Base-by-base conservation (phyloP, 164 flowering plant genomes). In the Warburgia ugandensis region DNA sequence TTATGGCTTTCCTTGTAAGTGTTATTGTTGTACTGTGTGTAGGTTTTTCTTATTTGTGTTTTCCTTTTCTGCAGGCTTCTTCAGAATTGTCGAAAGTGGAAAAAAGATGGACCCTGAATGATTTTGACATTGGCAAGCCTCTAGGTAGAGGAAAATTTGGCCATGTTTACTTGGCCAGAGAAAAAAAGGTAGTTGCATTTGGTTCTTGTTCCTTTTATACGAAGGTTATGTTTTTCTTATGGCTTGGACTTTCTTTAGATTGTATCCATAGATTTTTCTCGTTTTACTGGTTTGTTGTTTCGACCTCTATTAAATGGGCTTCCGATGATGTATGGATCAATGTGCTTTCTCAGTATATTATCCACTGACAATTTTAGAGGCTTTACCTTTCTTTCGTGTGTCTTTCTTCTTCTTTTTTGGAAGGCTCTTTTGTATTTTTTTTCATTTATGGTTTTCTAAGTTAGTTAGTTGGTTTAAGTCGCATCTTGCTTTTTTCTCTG, bases 111-210 rank as follows among this genome's bases (percentile, higher is more conserved):
- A 84, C 80, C 0, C 74, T 92, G 13, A 79, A 63, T 45, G 98
- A 92, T 54, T 92, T 92, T 28, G 99, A 92, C 50, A 84, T 92
- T 2, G 99, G 99, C 35, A 92, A 86, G 75, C 99, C 99, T 44
- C 91, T 92, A 7, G 99, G 99, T 41, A 68, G 96, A 58, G 99
- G 99, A 33, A 92, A 92, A 69, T 88, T 88, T 51, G 99, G 96
- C 6, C 95, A 92, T 59, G 99, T 92, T 17, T 92, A 92, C 60
- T 69, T 88, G 60, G 96, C 99, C 0, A 77, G 96, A 63, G 99
- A 92, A 58, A 92, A 88, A 57, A 73, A 80, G 86, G 99, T 86
- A 19, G 39, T 29, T 8, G 25, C 3, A 11, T 49, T 14, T 38
- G 6, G 8, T 27, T 37, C 14, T 16, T 38, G 11, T n/a, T 26